Evolutionary conservation across 2,329 filamentous ascomycete genomes (phyloP).

Genomic region (Colletotrichum spaethianum): DNA sequence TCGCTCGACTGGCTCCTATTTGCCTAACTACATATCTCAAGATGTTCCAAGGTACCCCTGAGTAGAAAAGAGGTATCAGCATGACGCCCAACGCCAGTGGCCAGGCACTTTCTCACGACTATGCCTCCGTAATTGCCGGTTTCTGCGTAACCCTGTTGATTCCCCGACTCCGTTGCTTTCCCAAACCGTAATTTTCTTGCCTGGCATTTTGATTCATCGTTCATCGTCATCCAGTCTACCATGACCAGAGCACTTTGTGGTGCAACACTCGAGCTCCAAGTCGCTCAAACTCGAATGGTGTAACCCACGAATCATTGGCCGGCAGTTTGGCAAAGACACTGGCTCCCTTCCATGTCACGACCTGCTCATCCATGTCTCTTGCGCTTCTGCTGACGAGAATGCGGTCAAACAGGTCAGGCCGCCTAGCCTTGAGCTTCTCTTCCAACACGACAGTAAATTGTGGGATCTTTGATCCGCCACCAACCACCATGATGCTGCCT

Average conservation of each 20-base stretch:
- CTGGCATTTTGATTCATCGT: background rate
- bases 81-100: slow-evolving; percentile 35
- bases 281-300: slow-evolving; percentile 87
- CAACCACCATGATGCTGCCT: slow-evolving; percentile 91
- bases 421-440: slow-evolving; percentile 79
- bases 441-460: slow-evolving; percentile 88
- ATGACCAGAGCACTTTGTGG: slow-evolving; percentile 81
- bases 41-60: background rate
- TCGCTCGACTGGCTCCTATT: background rate
- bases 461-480: slow-evolving; percentile 85
- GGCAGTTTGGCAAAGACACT: slow-evolving; percentile 94
- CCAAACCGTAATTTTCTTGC: slow-evolving; percentile 16
- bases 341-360: slow-evolving; percentile 98
- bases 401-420: slow-evolving; percentile 72
- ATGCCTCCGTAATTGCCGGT: slow-evolving; percentile 29
- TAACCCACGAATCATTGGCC: slow-evolving; percentile 97
- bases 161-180: slow-evolving; percentile 38
- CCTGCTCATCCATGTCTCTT: slow-evolving; percentile 94
- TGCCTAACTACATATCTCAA: slow-evolving; percentile 12
- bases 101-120: slow-evolving; percentile 17
- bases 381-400: slow-evolving; percentile 80
- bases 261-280: slow-evolving; percentile 86
- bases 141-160: slow-evolving; percentile 11
- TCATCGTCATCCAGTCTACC: slow-evolving; percentile 52
- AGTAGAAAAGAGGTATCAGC: slow-evolving; percentile 2